Base-by-base conservation (phyloP, 129 eudicot genomes). In the Scalesia atractyloides region DNA sequence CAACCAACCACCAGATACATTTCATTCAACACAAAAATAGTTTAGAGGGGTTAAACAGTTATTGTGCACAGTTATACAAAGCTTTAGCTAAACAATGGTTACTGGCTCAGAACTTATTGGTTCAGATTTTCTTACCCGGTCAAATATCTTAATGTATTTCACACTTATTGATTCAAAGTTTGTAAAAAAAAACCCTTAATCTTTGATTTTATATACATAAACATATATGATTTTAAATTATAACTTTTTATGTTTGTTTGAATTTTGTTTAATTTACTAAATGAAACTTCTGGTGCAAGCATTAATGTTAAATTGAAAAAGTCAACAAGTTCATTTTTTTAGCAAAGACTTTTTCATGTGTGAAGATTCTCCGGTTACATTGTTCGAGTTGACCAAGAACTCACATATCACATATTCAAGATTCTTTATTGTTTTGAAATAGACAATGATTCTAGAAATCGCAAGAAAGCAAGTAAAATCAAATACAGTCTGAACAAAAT, bases 331-430 rank as follows among this genome's bases (percentile, higher is more conserved):
- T 26, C 19, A 9, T 58, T 50, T 58, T 58, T 58, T 58, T 22
- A 24, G 36, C 39, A 24, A 24, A 24, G 64, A 58, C 64, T 58
- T 58, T 56, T 24, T 58, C 64, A 58, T 58, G 64, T 24, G 39
- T 24, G 64, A 58, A 58, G 17, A 58, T 58, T 58, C 64, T 58
- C 37, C 64, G 39, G n/a, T 58, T 24, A 24, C 15, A 20, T 56
- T 20, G 62, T 56, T 56, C 9, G 37, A 24, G 64, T 58, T 58
- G 64, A 58, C 64, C 64, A 57, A 57, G 17, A 58, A 26, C 64
- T 4, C 26, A 22, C 54, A 57, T 57, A 22, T 24, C 30, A 24
- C 30, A 24, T 24, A 24, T 58, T 58, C 39, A 58, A 58, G 64
- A 58, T 9, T 58, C 64, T 58, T 58, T 58, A 18, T 53, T 20